phyloP scores from a whole-genome alignment of 169 alveolate species.

The Perkinsus olseni region DNA sequence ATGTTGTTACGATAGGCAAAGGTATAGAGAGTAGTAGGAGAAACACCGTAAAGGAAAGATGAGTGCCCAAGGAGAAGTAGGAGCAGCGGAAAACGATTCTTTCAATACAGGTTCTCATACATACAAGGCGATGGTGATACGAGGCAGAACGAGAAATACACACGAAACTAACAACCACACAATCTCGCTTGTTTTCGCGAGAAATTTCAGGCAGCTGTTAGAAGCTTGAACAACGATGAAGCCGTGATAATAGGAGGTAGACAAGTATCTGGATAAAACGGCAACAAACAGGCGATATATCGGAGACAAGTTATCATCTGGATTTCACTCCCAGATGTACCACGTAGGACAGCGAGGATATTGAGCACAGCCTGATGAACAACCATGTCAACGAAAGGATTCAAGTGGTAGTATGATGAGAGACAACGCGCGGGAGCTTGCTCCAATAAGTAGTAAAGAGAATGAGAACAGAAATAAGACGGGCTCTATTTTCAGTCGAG shows the following conservation, averaged over 20 bases:
- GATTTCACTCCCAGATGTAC: not conserved
- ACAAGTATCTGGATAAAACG: not conserved
- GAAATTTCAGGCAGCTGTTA: not conserved
- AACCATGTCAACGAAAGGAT: not conserved
- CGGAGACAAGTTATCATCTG: not conserved
- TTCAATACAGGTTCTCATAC: not conserved
- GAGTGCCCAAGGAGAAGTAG: not conserved
- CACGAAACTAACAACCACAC: not conserved
- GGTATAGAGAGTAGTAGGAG: not conserved
- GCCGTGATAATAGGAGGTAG: not conserved
- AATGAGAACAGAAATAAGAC: not conserved
- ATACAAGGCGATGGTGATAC: not conserved
- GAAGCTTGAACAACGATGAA: not conserved
- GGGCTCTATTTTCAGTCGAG: slow-evolving; percentile 1
- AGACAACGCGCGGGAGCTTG: not conserved
- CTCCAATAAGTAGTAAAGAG: not conserved
- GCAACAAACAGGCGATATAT: not conserved
- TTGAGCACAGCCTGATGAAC: too few species aligned
- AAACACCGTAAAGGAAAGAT: not conserved
- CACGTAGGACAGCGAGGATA: too few species aligned
- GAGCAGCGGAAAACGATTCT: not conserved
- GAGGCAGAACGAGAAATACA: not conserved
- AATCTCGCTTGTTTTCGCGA: not conserved
- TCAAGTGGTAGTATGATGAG: not conserved
- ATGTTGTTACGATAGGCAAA: not conserved